Base-by-base conservation (phyloP, 176 grass and related monocot species). In the Oryza meridionalis region DNA sequence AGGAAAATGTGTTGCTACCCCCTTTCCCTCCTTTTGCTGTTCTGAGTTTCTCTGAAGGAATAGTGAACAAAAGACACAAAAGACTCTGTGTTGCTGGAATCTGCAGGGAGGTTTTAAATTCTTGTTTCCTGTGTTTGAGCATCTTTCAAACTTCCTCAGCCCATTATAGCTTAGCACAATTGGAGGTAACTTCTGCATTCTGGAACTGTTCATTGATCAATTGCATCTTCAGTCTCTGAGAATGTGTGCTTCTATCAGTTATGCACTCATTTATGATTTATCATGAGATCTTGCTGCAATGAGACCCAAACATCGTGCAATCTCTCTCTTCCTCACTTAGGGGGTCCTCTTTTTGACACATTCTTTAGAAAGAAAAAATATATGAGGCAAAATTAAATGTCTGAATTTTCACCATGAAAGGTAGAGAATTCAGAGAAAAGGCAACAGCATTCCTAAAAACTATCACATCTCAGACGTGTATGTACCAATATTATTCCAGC, bases 61-160 rank as follows among this genome's bases (percentile, higher is more conserved):
- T 43, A 45, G 14, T 65, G 59, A 78, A 45, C 64, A 65, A 65
- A 78, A 26, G 76, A 14, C 22, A 45, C 76, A 65, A 65, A 78
- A 83, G 70, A 37, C 7, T 74, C 22, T 75, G 25, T 65, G 33
- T 16, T 62, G 3, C 32, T 70, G 47, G 74, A 63, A 85, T 70
- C 24, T 70, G n/a, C 15, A 70, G 73, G 32, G 17, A 24, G 24
- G 11, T 47, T 71, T 61, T 72, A 64, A 37, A 71, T 47, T 71
- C 24, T 40, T 70, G 45, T 61, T 85, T 42, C 73, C 37, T 71
- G 70, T 75, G 81, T 65, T 37, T 65, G n/a, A 76, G 17, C 51
- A 31, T 77, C 38, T 53, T 21, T 61, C 17, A 17, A 32, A 4
- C 26, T 46, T 31, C 21, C 8, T 26, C 22, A 32, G 7, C 22